Percentiles rank a stretch among this genome's conserved stretches.
These are phyloP conservation scores for Ogataea thermomethanolica DNA, from an alignment of 805 yeast genomes.

Conservation along the genomic window DNA sequence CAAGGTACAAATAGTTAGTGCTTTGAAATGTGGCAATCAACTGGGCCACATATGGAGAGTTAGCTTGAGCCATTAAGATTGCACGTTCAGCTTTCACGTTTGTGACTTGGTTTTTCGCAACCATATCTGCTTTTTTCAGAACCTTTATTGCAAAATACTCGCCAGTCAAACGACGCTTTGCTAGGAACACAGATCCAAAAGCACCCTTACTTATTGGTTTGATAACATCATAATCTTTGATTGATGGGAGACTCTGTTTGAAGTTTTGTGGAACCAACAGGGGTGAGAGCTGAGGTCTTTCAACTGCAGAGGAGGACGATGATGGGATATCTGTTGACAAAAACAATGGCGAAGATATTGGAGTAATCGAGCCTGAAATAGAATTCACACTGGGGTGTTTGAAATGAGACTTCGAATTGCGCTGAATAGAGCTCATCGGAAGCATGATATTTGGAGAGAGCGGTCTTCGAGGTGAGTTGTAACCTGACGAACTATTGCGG, in stretches of 20 bases:
- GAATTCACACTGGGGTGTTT: constrained; percentile 13
- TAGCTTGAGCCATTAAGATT: constrained; percentile 95
- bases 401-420: constrained; percentile 36
- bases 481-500: constrained; percentile 18
- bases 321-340: constrained; percentile 41
- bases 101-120: constrained; percentile 92
- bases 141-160: constrained; percentile 95
- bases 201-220: constrained; percentile 97
- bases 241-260: constrained; percentile 61
- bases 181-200: constrained; percentile 90
- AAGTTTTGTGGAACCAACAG: constrained; percentile 62
- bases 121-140: constrained; percentile 89
- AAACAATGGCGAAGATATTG: constrained; percentile 57
- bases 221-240: constrained; percentile 82
- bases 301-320: constrained; percentile 22
- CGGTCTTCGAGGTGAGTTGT: constrained; percentile 52
- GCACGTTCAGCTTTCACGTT: constrained; percentile 95
- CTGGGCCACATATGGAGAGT: constrained; percentile 89
- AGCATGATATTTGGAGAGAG: constrained; percentile 52
- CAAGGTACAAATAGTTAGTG: constrained; percentile 79
- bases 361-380: constrained; percentile 36
- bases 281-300: constrained; percentile 76
- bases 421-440: constrained; percentile 61
- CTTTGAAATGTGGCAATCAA: constrained; percentile 86
- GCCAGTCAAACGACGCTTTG: constrained; percentile 80